Evolutionary conservation across 2,329 filamentous ascomycete genomes (phyloP), one percentile per base, ranked within the genome.

Genomic region (Fulvia fulva): DNA sequence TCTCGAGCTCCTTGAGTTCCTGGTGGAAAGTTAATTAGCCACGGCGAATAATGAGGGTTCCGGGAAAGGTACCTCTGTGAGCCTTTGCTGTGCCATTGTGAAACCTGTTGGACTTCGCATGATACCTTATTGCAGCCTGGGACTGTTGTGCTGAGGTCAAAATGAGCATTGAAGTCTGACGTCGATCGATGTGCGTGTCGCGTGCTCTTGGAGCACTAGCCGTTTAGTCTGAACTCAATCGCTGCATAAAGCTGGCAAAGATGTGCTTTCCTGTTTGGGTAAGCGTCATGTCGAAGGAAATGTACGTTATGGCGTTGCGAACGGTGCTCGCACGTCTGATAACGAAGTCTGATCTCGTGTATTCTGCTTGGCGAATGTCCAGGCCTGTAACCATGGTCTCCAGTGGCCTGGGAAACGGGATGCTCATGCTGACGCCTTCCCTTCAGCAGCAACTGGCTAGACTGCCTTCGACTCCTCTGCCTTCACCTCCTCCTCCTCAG

Each of bases 401-500:
- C n/a, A n/a, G n/a, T n/a, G n/a, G n/a, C n/a, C n/a, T n/a, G n/a
- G n/a, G n/a, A n/a, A n/a, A n/a, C n/a, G n/a, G n/a, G n/a, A n/a
- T n/a, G n/a, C n/a, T 34, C 30, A 34, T 34, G 30, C 30, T 34
- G 30, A n/a, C n/a, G n/a, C n/a, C n/a, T n/a, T n/a, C n/a, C n/a
- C n/a, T n/a, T n/a, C n/a, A n/a, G n/a, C n/a, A n/a, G n/a, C n/a
- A n/a, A n/a, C n/a, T n/a, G n/a, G 16, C 30, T 34, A 9, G 16
- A 34, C 9, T 9, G 6, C 30, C 30, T 3, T 9, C 30, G 3
- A n/a, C n/a, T 34, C 16, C 30, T 34, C 6, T 8, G 9, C 30
- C 9, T 34, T 45, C 41, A 3, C 8, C 41, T 45, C 44, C 34
- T 50, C 23, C 23, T 50, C 21, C 49, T 56, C 52, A 14, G 67